Base-by-base conservation (phyloP, 106 monocot species). In the Platanthera zijinensis region DNA sequence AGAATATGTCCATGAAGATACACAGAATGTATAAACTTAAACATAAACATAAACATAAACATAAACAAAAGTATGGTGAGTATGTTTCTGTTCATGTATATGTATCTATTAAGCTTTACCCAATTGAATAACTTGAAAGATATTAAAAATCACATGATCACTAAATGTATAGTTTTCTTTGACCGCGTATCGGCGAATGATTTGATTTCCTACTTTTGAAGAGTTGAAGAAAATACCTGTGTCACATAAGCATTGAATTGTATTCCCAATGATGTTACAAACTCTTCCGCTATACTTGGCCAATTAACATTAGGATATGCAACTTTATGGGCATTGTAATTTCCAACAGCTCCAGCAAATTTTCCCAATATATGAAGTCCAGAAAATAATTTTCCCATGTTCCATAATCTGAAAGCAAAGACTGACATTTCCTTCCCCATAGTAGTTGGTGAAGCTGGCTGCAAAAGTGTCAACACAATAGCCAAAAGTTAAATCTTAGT, bases 361-460 rank as follows among this genome's bases (percentile, higher is more conserved):
- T 97, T 97, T 22, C 97, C 97, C 75, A 89, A 59, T 76, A 97
- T 79, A 56, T 50, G 70, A 52, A 94, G 80, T 75, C 84, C 82
- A 28, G 87, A 71, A 25, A 94, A 76, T 32, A 76, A 77, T 72
- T 84, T 87, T 51, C 91, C 91, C 76, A 67, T 84, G 10, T 86
- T 76, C 69, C 83, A 80, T 61, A 97, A 76, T 81, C 97, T 91
- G 56, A 75, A 51, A 51, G 89, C 89, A 88, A 94, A 97, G 53
- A 83, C 89, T 76, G 92, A 88, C 93, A 97, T 97, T 80, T 97
- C 97, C 53, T 97, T 97, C 17, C 97, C 94, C 77, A 97, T 74
- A 51, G 97, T 97, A 78, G 97, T 97, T 62, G 97, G 97, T 79
- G 97, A 94, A 78, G 97, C 94, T 21, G 97, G 91, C 94, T 97